These are phyloP conservation scores for Hamiltosporidium magnivora DNA, from an alignment of 371 early-diverging fungal genomes.

Conservation along the genomic window DNA sequence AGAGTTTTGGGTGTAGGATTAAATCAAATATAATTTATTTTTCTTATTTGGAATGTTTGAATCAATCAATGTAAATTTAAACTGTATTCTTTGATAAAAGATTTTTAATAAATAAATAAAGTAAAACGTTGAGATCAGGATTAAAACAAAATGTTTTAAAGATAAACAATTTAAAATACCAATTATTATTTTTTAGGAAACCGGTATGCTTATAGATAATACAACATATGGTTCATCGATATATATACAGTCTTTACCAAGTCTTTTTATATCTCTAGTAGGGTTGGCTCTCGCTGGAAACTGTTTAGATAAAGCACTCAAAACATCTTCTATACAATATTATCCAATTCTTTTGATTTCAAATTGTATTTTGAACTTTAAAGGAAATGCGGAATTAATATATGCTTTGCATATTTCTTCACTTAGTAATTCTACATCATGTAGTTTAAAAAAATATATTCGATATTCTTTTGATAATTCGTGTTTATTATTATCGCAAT, in stretches of 20 bases:
- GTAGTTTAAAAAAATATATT: slow-evolving; percentile 15
- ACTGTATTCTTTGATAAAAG: too few relatives aligned
- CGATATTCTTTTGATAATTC: slow-evolving; percentile 48
- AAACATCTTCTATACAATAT: not conserved
- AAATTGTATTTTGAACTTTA: slow-evolving; percentile 55
- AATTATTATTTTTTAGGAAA: too few relatives aligned
- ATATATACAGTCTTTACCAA: slow-evolving; percentile 34
- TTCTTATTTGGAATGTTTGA: too few relatives aligned
- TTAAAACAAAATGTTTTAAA: too few relatives aligned
- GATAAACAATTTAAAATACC: too few relatives aligned
- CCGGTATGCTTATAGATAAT: too few relatives aligned
- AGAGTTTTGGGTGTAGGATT: too few relatives aligned
- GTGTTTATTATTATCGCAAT: slow-evolving; percentile 38
- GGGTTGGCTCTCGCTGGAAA: slow-evolving; percentile 45
- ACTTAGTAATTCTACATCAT: slow-evolving; percentile 5
- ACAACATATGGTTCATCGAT: not conserved
- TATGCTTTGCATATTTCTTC: slow-evolving; percentile 47
- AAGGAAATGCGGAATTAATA: slow-evolving; percentile 54
- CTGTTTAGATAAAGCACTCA: slow-evolving; percentile 17
- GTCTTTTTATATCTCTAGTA: slow-evolving; percentile 43
- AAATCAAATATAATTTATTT: too few relatives aligned
- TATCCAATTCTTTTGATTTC: slow-evolving; percentile 49
- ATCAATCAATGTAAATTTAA: too few relatives aligned
- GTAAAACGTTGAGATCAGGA: too few relatives aligned
- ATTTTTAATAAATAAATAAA: too few relatives aligned